Conservation (phyloP, 176 grass and related monocot genomes). For the Puccinellia tenuiflora region DNA sequence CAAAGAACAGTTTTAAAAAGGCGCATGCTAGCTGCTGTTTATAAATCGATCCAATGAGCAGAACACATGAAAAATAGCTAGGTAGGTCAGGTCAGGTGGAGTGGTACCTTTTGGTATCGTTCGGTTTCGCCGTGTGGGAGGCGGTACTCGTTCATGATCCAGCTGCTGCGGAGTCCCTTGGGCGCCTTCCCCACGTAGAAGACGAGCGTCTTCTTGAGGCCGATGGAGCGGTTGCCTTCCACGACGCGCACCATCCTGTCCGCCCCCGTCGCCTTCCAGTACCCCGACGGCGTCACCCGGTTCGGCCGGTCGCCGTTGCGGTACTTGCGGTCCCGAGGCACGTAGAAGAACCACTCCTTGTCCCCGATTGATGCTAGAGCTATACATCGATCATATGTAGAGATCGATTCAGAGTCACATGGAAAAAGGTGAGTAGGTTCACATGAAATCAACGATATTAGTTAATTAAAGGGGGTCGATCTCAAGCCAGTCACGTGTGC, state of each 20-base stretch:
- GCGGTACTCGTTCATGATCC: constrained; percentile 99
- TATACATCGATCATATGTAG: not conserved
- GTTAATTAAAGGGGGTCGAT: not conserved
- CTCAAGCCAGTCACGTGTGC: constrained; percentile 9
- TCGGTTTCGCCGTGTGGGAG: constrained; percentile 64
- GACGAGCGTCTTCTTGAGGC: constrained; percentile 98
- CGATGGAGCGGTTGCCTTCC: constrained; percentile 59
- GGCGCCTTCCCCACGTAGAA: constrained; percentile 97
- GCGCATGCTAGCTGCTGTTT: not conserved
- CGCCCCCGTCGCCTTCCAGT: constrained; percentile 84
- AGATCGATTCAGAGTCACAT: constrained; percentile 8
- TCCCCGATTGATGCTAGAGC: constrained; percentile 74
- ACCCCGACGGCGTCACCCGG: constrained; percentile 80
- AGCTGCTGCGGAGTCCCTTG: constrained; percentile 78
- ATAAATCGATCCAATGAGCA: not conserved
- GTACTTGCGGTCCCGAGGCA: constrained; percentile 96
- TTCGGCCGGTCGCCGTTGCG: constrained; percentile 85
- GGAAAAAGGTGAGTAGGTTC: constrained; percentile 15
- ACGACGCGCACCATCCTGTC: constrained; percentile 65
- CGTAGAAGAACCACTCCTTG: constrained; percentile 97
- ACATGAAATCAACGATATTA: constrained; percentile 34
- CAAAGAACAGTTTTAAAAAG: not conserved
- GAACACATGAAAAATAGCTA: not conserved
- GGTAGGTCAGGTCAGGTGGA: not conserved
- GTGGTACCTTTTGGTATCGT: constrained; percentile 63